Conservation (phyloP, 2,329 filamentous ascomycete genomes). For the Helotiales sp. region DNA sequence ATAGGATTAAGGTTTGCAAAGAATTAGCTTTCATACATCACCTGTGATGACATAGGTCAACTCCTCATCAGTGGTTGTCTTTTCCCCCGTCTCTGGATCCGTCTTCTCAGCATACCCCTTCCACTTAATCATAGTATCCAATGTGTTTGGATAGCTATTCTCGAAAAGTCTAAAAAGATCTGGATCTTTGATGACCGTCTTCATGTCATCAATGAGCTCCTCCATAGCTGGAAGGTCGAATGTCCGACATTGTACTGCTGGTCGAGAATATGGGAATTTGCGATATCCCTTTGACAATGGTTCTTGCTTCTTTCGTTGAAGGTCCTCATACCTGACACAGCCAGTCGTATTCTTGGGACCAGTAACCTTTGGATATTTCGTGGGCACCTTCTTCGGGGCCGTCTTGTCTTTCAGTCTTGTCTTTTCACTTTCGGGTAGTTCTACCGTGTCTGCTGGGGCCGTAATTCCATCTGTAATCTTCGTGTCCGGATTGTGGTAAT, state of each 20-base stretch:
- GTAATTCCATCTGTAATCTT: not conserved
- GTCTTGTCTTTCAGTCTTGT: not conserved
- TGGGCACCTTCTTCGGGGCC: too few species aligned
- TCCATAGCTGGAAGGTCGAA: conserved; percentile 78
- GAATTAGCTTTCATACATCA: conserved; percentile 36
- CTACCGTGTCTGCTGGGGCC: not conserved
- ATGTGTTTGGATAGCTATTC: conserved; percentile 73
- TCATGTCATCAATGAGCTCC: conserved; percentile 70
- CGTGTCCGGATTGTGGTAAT: not conserved
- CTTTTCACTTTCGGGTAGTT: not conserved
- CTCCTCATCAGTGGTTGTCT: conserved; percentile 54
- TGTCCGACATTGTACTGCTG: conserved; percentile 72
- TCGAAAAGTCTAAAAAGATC: conserved; percentile 71
- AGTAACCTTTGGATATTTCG: too few species aligned
- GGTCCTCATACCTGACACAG: conserved; percentile 24
- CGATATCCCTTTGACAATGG: conserved; percentile 58
- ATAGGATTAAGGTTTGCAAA: not conserved
- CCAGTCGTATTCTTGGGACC: conserved; percentile 8
- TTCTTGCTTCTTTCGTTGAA: conserved; percentile 23
- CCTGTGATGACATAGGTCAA: conserved; percentile 59
- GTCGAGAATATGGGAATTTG: conserved; percentile 77
- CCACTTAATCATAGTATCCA: conserved; percentile 73
- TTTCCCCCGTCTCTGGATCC: conserved; percentile 17
- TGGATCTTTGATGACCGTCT: conserved; percentile 69
- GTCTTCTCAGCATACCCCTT: conserved; percentile 57